Evolutionary conservation across 805 yeast genomes (phyloP), one percentile per base, ranked within the genome.

Genomic region (Nakazawaea laoshanensis): DNA sequence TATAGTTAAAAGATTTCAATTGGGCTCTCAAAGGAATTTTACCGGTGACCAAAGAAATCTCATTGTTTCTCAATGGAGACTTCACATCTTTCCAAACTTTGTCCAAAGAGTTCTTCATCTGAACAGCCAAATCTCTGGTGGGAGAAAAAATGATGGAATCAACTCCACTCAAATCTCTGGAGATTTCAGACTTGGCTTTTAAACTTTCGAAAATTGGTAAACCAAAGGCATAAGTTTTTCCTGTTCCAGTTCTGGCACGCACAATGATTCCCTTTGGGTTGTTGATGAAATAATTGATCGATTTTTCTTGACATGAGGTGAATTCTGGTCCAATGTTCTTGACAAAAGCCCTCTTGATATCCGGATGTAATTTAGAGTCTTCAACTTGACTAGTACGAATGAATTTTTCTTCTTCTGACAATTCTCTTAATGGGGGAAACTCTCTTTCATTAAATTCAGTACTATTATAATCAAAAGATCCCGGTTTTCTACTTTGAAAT

Each of bases 241-340:
- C 96, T 2, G 96, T 87, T 52, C 96, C 96, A 3, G 96, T 87
- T 53, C 85, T 85, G 18, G 96, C 96, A 47, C 94, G 68, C 24
- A 86, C 87, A 15, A 87, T 85, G 27, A 85, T 63, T 42, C 89
- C 88, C 20, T 61, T 57, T 12, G 63, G 53, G n/a, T 67, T 60
- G 24, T 63, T 60, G 11, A 60, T 47, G 24, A 81, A 56, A 15
- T 83, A 80, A 30, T 65, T 59, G 28, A 82, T 65, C 9, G 87
- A 63, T 42, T 66, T 61, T 37, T 70, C 68, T 52, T 83, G 94
- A 19, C 82, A 89, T 3, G 77, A 70, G 1, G 92, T 82, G 43
- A 83, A 62, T 9, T 63, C 59, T 5, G 53, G 53, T 2, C 74
- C 70, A 38, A 71, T 58, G 12, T 53, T 48, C 4, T 47, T 45